Conservation (phyloP, 345 rosid genomes). For the Acer negundo region DNA sequence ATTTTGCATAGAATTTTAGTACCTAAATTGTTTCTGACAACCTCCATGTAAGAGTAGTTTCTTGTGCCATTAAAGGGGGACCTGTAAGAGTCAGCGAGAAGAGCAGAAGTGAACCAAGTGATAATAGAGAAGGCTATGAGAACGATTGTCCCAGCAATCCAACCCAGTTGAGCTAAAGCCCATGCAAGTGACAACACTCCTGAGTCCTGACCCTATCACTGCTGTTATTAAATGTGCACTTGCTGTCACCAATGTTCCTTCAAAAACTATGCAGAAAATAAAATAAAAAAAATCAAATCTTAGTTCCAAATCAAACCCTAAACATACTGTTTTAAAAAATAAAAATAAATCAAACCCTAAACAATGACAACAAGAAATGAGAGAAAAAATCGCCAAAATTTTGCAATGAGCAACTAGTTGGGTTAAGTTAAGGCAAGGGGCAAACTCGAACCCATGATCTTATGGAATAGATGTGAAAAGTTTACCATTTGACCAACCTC, state of each 20-base stretch:
- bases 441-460: no score
- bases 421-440: no score
- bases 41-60: conserved; percentile 22
- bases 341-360: no score
- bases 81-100: conserved; percentile 69
- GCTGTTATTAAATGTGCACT: conserved; percentile 92
- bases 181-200: conserved; percentile 85
- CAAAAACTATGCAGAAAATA: not conserved
- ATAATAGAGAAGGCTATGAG: conserved; percentile 60
- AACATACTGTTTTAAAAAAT: no score
- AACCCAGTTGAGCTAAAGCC: conserved; percentile 87
- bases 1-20: not conserved
- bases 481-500: no score
- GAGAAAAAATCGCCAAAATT: no score
- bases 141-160: conserved; percentile 67
- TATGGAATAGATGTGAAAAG: no score
- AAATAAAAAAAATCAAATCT: no score
- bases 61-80: conserved; percentile 41
- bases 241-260: conserved; percentile 79
- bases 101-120: conserved; percentile 70
- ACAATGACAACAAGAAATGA: no score
- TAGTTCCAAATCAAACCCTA: not conserved
- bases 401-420: no score
- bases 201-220: conserved; percentile 84
- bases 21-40: conserved; percentile 46